Base-by-base conservation (phyloP, 2,329 filamentous ascomycete genomes). In the Monilinia polystroma region DNA sequence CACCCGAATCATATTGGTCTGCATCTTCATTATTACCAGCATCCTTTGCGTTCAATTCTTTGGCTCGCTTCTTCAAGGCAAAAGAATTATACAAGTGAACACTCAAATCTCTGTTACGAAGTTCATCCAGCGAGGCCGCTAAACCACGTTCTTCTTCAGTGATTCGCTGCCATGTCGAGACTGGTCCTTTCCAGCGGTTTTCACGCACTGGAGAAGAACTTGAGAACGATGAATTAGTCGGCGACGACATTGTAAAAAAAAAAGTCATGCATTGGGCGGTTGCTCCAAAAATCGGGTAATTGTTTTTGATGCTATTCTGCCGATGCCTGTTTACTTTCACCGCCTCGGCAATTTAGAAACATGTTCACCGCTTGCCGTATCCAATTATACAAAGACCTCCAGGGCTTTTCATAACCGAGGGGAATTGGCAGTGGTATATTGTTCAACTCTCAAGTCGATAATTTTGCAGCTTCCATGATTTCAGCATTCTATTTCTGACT, bases 1-100 rank as follows among this genome's bases (percentile, higher is more conserved):
- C 59, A 11, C 56, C 53, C 1, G 49, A 26, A 18, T 64, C 56
- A 52, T 58, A 57, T 29, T 32, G 63, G 73, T 73, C 67, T 76
- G 77, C 67, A 70, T 75, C 72, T 38, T 75, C 55, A 41, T 77
- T 75, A 55, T 68, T 43, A 26, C 69, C 66, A 41, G 58, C 53
- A 47, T 67, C 64, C 16, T 66, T 32, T 3, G n/a, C 23, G 65
- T 70, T 3, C 23, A 66, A 52, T 49, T 71, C 62, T 20, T 67
- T 62, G 14, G 73, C 73, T 14, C 83, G 79, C 47, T 80, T 78
- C 76, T 89, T 92, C 65, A 96, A 80, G 47, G 84, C 84, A 78
- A 90, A 89, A 0, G 89, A 83, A 77, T 95, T 92, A 79, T 91
- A 96, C 6, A 97, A 80, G 78, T 97, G 93, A 55, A 88, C 79